A percentile compares a stretch with the other conserved stretches of the same genome.
These are phyloP conservation scores for Coemansia pectinata DNA, from an alignment of 192 early-diverging fungal genomes.

Conservation along the genomic window DNA sequence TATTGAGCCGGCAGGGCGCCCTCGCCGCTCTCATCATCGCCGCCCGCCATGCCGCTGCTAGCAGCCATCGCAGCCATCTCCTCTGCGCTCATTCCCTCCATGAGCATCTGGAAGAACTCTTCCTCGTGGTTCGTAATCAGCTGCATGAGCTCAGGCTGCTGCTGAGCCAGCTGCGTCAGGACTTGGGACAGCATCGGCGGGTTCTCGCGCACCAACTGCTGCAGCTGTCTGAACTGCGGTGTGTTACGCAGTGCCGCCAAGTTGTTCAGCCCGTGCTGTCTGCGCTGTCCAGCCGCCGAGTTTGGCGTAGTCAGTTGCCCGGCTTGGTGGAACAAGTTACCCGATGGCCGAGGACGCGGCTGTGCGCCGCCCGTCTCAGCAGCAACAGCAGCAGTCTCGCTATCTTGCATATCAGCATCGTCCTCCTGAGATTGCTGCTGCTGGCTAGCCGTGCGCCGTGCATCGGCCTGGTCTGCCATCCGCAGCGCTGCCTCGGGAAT, in stretches of 20 bases:
- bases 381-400: background rate
- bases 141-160: constrained; percentile 82
- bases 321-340: constrained; percentile 65
- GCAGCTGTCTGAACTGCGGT: constrained; percentile 91
- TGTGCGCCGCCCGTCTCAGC: background rate
- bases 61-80: constrained; percentile 23
- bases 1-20: constrained; percentile 56
- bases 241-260: constrained; percentile 65
- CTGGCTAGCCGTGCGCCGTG: constrained; percentile 8
- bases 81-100: constrained; percentile 41
- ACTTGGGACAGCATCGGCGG: constrained; percentile 86
- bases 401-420: constrained; percentile 8
- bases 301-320: constrained; percentile 23
- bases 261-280: constrained; percentile 28
- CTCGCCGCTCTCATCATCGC: constrained; percentile 59
- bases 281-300: constrained; percentile 8
- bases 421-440: constrained; percentile 34
- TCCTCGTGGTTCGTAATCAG: constrained; percentile 77
- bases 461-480: constrained; percentile 43
- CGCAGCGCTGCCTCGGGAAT: constrained; percentile 54
- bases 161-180: constrained; percentile 77
- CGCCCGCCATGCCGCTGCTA: constrained; percentile 33
- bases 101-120: constrained; percentile 75
- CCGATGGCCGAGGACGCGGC: constrained; percentile 17
- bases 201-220: constrained; percentile 81